These are phyloP conservation scores for Urochloa ruziziensis DNA, from an alignment of 176 grass and related monocot species.

Conservation along the genomic window DNA sequence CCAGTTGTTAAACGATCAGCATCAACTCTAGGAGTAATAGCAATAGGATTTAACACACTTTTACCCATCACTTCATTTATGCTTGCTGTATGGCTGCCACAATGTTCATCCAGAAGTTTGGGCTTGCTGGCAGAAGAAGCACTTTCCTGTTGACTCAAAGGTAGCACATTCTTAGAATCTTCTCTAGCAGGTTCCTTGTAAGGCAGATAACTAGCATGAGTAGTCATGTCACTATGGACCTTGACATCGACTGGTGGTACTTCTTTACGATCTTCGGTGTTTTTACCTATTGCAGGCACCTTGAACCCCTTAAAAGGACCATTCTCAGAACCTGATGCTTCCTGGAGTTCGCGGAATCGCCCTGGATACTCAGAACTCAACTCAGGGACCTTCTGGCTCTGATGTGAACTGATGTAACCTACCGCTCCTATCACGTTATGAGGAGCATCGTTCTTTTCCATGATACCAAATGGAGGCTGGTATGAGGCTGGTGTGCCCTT, in stretches of 20 bases:
- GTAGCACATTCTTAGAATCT: conserved; percentile 20
- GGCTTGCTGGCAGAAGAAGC: neutral
- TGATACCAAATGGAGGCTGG: conserved; percentile 38
- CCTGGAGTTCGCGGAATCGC: neutral
- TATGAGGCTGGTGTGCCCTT: conserved; percentile 49
- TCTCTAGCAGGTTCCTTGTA: conserved; percentile 12
- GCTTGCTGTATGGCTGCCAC: conserved; percentile 1
- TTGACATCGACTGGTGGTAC: neutral
- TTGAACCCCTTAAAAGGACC: conserved; percentile 8
- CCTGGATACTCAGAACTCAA: conserved; percentile 8
- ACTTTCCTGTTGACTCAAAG: conserved; percentile 9
- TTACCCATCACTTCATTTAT: neutral
- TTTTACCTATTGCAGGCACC: conserved; percentile 8
- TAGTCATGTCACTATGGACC: conserved; percentile 1
- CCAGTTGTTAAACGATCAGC: conserved; percentile 14
- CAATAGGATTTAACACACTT: conserved; percentile 24
- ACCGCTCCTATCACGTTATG: neutral
- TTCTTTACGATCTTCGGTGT: conserved; percentile 19
- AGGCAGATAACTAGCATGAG: conserved; percentile 3
- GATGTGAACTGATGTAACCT: conserved; percentile 20
- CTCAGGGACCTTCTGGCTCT: conserved; percentile 23
- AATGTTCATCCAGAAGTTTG: conserved; percentile 12
- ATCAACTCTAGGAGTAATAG: conserved; percentile 15
- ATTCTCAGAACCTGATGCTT: conserved; percentile 21
- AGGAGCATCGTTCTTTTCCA: conserved; percentile 28